These are phyloP conservation scores for Suhomyces anneliseae DNA, from an alignment of 1,139 yeast genomes.

Conservation along the genomic window DNA sequence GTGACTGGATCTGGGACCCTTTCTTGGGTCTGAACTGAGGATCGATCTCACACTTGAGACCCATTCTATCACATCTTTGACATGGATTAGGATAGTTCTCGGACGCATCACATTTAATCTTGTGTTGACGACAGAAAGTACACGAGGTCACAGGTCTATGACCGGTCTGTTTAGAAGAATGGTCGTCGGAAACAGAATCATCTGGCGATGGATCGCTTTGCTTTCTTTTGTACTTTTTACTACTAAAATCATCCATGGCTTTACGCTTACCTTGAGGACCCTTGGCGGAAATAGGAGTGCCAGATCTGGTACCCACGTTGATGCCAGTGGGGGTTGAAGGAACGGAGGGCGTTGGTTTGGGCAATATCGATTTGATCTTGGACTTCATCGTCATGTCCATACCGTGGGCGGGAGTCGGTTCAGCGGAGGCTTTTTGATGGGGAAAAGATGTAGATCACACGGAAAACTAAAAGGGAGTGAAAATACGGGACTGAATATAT, in stretches of 20 bases:
- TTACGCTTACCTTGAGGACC: slow-evolving; percentile 7
- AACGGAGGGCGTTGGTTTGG: slow-evolving; percentile 27
- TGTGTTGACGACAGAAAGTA: slow-evolving; percentile 92
- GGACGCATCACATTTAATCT: slow-evolving; percentile 88
- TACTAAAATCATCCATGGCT: slow-evolving; percentile 6
- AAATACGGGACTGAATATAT: too few relatives aligned
- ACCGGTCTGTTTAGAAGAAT: slow-evolving; percentile 33
- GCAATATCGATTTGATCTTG: slow-evolving; percentile 38
- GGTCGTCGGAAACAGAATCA: slow-evolving; percentile 3
- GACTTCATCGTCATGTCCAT: slow-evolving; percentile 45
- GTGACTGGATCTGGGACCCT: slow-evolving; percentile 83
- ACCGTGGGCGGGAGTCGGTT: not conserved
- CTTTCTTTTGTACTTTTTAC: slow-evolving; percentile 11
- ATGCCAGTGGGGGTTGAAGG: slow-evolving; percentile 16
- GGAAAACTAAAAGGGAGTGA: too few relatives aligned
- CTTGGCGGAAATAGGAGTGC: slow-evolving; percentile 4
- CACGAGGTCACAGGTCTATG: slow-evolving; percentile 91
- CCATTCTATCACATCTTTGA: slow-evolving; percentile 77
- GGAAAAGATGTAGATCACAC: not conserved
- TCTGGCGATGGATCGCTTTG: slow-evolving; percentile 1
- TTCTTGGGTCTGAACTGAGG: slow-evolving; percentile 90
- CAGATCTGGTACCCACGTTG: slow-evolving; percentile 7
- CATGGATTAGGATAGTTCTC: slow-evolving; percentile 84
- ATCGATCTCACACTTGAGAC: slow-evolving; percentile 80
- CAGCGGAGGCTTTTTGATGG: not conserved